Evolutionary conservation across 306 rosid genomes (phyloP), one percentile per base, ranked within the genome.

Genomic region (Cicer bijugum): DNA sequence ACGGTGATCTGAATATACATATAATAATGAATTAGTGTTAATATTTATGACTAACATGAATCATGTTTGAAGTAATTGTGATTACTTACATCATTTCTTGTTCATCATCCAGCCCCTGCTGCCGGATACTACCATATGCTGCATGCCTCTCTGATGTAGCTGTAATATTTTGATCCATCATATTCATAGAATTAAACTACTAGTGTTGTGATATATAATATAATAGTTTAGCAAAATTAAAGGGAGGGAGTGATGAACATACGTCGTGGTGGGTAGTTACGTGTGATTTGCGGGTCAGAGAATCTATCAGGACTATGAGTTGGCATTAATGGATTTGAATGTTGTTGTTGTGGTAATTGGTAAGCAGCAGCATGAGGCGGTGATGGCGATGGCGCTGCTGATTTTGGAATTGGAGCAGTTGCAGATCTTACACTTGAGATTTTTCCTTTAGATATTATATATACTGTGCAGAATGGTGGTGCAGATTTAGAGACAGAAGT

Each of bases 381-480:
- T 0, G 57, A 6, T 19, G 59, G 59, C 4, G 59, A 28, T 9
- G 59, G 38, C 1, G 19, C 5, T 5, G 68, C 3, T 2, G 69
- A 0, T 71, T 82, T 85, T 16, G 81, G 45, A 28, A 90, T 59
- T 4, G 87, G 44, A 53, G 67, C 7, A 1, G 91, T 80, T 44
- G 97, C 87, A 19, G 87, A 47, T 61, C 78, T 80, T 7, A 91
- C 83, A 1, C 71, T 35, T 19, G 90, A 63, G 39, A 89, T 83
- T 64, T 89, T 93, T 51, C 93, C 97, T 81, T 86, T 89, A 72
- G 83, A 47, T 39, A 93, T 87, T 23, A 72, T 80, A 67, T 91
- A 89, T 43, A 93, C 81, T 0, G 90, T 85, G 85, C 97, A 89
- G 76, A 88, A 93, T 20, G 84, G 63, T 0, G 97, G 92, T 39